These are phyloP conservation scores for Ogataea pilisensis DNA, from an alignment of 805 yeast genomes.

Conservation along the genomic window DNA sequence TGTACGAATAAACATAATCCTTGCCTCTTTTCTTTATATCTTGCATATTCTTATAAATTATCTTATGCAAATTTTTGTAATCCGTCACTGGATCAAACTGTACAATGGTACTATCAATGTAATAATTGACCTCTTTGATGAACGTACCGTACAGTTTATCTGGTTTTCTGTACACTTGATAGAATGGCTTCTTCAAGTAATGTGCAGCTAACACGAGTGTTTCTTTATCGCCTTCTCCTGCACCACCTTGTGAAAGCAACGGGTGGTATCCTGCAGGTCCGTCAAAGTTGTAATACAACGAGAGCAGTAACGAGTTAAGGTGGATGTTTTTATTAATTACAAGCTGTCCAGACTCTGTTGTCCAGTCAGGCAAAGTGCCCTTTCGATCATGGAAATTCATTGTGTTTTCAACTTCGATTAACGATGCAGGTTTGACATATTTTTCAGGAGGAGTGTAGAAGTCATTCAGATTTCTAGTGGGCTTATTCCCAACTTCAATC, in stretches of 20 bases:
- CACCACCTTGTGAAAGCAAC: conserved; percentile 55
- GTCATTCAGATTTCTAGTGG: conserved; percentile 19
- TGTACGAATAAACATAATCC: conserved; percentile 16
- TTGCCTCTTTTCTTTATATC: conserved; percentile 5
- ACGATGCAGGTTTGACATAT: conserved; percentile 5
- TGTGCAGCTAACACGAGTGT: conserved; percentile 66
- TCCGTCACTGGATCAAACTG: conserved; percentile 29
- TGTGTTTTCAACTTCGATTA: conserved; percentile 25
- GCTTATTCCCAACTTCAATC: conserved; percentile 29
- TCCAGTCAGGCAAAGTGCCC: conserved; percentile 60
- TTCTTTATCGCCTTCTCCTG: conserved; percentile 81
- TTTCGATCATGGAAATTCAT: conserved; percentile 52
- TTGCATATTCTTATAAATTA: conserved; percentile 5
- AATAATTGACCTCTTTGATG: conserved; percentile 18
- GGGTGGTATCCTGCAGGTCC: conserved; percentile 62
- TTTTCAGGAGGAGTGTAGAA: conserved; percentile 18
- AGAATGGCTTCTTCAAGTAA: conserved; percentile 40
- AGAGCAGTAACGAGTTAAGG: conserved; percentile 51
- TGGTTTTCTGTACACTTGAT: conserved; percentile 41
- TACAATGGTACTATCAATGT: conserved; percentile 26
- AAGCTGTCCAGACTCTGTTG: conserved; percentile 69
- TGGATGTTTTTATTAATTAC: conserved; percentile 56
- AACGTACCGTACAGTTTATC: conserved; percentile 25
- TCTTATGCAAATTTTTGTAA: conserved; percentile 18
- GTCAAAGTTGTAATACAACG: conserved; percentile 61